These are phyloP conservation scores for Pestalotiopsis sp. DNA, from an alignment of 2,329 filamentous ascomycete species.

Conservation along the genomic window DNA sequence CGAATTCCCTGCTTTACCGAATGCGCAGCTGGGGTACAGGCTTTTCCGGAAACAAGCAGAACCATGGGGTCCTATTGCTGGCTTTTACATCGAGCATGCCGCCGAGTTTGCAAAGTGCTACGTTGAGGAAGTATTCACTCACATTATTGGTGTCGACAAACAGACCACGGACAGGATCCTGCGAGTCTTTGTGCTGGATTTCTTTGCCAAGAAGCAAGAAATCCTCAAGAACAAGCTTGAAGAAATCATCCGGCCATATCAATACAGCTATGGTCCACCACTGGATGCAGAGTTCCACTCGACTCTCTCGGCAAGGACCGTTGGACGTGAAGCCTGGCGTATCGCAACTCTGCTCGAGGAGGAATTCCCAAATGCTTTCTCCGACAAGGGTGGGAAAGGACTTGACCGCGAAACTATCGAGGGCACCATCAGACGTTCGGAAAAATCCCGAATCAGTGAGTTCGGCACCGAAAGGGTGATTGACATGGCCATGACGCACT, in stretches of 20 bases:
- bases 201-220: neutral
- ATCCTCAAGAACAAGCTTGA: slow-evolving; percentile 12
- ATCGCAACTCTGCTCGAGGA: slow-evolving; percentile 15
- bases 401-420: neutral
- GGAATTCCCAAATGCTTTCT: slow-evolving; percentile 13
- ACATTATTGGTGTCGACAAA: slow-evolving; percentile 12
- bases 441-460: slow-evolving; percentile 7
- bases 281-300: slow-evolving; percentile 16
- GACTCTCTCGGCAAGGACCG: neutral
- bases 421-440: neutral
- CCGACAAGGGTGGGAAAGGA: slow-evolving; percentile 3
- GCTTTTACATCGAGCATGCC: slow-evolving; percentile 13
- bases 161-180: slow-evolving; percentile 7
- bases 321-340: slow-evolving; percentile 8
- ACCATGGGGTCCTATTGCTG: slow-evolving; percentile 15
- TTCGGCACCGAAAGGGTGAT: slow-evolving; percentile 16
- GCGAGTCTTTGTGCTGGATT: neutral
- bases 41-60: slow-evolving; percentile 15
- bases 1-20: slow-evolving; percentile 17
- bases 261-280: slow-evolving; percentile 10
- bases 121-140: slow-evolving; percentile 16
- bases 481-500: slow-evolving; percentile 18
- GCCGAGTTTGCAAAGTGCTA: slow-evolving; percentile 15
- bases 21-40: slow-evolving; percentile 11
- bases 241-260: slow-evolving; percentile 16